phyloP scores from a whole-genome alignment of 2,329 filamentous ascomycete genomes.

The Ilyonectria destructans region DNA sequence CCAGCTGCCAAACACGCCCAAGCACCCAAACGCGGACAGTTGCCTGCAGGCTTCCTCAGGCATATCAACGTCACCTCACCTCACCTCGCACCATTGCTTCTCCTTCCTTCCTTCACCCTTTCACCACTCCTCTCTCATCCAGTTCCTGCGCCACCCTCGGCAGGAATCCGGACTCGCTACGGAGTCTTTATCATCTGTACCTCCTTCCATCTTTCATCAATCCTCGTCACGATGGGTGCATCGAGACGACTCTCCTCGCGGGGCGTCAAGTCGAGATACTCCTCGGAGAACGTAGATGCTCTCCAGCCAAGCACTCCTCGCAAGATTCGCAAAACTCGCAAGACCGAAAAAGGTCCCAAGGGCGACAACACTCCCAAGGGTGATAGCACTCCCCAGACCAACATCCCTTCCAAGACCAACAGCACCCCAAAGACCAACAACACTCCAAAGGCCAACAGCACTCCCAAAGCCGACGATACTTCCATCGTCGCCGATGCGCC shows the following conservation, averaged over 20 bases:
- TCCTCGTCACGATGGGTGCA: background rate
- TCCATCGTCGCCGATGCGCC: background rate
- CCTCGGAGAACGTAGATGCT: background rate
- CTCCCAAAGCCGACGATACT: background rate
- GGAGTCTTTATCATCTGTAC: background rate
- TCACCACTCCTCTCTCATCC: background rate
- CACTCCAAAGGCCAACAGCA: background rate
- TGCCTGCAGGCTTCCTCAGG: background rate
- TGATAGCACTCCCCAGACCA: no score
- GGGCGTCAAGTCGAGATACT: background rate
- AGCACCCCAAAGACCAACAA: background rate
- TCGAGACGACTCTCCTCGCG: background rate
- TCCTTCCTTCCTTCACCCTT: background rate
- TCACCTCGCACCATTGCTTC: background rate
- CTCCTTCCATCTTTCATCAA: background rate
- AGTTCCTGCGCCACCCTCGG: background rate
- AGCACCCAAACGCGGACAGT: background rate
- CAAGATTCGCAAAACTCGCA: background rate
- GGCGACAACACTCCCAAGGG: no score
- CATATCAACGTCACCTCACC: background rate
- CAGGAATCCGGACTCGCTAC: background rate
- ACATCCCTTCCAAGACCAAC: background rate
- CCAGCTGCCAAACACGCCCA: background rate
- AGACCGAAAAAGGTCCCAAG: no score
- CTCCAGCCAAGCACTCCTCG: background rate